phyloP scores from a whole-genome alignment of 176 grass and related monocot genomes.

The Zizania latifolia region DNA sequence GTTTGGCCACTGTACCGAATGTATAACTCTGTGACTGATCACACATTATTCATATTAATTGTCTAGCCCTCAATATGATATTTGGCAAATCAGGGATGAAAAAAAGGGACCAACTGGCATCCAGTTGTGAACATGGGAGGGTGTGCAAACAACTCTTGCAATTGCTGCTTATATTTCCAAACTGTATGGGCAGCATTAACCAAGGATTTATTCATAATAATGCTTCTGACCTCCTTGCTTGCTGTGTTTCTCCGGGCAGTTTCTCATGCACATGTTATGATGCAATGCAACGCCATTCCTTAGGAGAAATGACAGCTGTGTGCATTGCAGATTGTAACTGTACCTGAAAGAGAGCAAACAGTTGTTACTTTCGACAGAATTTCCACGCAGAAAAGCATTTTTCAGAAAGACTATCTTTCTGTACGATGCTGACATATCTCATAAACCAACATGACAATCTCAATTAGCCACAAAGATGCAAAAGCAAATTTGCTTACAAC shows the following conservation, averaged over 20 bases:
- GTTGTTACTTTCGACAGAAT: constrained; percentile 34
- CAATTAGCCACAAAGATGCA: constrained; percentile 29
- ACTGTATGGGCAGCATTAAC: background rate
- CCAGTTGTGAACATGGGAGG: background rate
- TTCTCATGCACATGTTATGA: background rate
- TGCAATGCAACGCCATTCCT: background rate
- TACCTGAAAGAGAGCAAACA: constrained; percentile 7
- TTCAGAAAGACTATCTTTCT: constrained; percentile 25
- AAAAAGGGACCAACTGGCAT: background rate
- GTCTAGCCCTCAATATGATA: background rate
- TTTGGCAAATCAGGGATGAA: background rate
- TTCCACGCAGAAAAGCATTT: constrained; percentile 27
- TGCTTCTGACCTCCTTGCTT: background rate
- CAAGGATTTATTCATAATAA: background rate
- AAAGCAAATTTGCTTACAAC: constrained; percentile 34
- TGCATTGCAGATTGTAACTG: background rate
- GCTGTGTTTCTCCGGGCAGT: background rate
- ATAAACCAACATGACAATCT: constrained; percentile 35
- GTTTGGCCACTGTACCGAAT: constrained; percentile 1
- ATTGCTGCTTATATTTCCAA: background rate
- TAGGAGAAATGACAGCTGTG: background rate
- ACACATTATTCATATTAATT: background rate
- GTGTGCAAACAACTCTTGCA: background rate
- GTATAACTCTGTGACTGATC: background rate
- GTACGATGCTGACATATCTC: constrained; percentile 26